Evolutionary conservation across 2,329 filamentous ascomycete genomes (phyloP), one percentile per base, ranked within the genome.

Genomic region (Hymenoscyphus repandus): DNA sequence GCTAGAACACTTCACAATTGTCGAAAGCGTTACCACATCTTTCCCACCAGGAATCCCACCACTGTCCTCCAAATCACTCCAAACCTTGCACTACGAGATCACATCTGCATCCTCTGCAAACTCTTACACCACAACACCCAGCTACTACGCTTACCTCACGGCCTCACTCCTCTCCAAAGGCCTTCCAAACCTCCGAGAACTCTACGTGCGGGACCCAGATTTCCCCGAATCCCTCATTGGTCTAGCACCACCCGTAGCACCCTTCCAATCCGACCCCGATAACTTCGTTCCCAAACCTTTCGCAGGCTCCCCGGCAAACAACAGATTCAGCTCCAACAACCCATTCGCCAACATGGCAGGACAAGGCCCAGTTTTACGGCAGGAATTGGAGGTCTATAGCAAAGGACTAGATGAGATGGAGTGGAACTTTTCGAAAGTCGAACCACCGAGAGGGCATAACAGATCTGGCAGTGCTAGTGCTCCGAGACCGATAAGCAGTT

Each of bases 121-220:
- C 18, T 75, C 83, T 10, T 86, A 81, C 53, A 54, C 74, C 7
- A 71, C 77, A 20, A 77, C 77, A 0, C 69, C 73, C 9, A 78
- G 77, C 15, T 95, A 96, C 71, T 95, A 96, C 69, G 80, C 82
- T 54, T 96, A 96, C 68, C 80, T 97, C 17, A 84, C 89, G 22
- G 80, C 80, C n/a, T 95, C 89, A 0, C 79, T 97, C 31, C 80
- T 93, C 53, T 79, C 82, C 13, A 86, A 85, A 55, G 79, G 82
- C 6, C 76, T 97, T 6, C 90, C 90, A 1, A 79, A 78, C 33
- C 76, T 97, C 7, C 77, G 77, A 33, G 80, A 84, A 18, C 78
- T 97, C 6, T 96, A 95, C 66, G 92, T 96, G 15, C 86, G 89
- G 45, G 90, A 96, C 62, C 80, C 86, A 22, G 76, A 80, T 45